A percentile compares a stretch with the other conserved stretches of the same genome.
These are phyloP conservation scores for Trypanosomatidae sp. DNA, from an alignment of 208 protist species.

Conservation along the genomic window DNA sequence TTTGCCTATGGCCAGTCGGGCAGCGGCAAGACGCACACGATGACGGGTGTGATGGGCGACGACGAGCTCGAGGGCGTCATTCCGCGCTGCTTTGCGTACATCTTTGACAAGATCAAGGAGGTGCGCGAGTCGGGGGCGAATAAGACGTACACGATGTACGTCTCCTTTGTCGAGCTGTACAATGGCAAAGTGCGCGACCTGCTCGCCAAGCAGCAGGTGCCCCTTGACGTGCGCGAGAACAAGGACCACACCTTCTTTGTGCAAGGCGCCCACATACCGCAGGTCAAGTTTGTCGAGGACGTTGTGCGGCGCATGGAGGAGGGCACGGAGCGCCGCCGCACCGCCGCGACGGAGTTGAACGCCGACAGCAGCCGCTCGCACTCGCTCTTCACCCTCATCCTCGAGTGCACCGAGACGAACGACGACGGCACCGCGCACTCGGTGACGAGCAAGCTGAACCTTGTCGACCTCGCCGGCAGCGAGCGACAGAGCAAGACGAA, in stretches of 20 bases:
- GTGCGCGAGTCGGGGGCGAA: constrained; percentile 18
- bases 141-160: constrained; percentile 48
- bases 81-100: constrained; percentile 64
- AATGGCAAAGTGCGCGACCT: constrained; percentile 84
- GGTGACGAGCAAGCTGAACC: constrained; percentile 81
- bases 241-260: constrained; percentile 83
- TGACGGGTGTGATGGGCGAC: constrained; percentile 65
- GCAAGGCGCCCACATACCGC: constrained; percentile 47
- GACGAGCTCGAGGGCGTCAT: constrained; percentile 54
- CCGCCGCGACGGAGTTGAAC: constrained; percentile 81
- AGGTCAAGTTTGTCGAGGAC: constrained; percentile 67
- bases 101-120: constrained; percentile 54
- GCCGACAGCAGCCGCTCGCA: constrained; percentile 82
- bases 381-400: constrained; percentile 81
- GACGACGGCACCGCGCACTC: constrained; percentile 57
- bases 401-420: constrained; percentile 62
- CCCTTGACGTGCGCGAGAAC: constrained; percentile 65
- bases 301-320: constrained; percentile 74
- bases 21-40: constrained; percentile 92
- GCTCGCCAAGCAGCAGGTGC: constrained; percentile 74
- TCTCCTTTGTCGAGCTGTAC: constrained; percentile 82
- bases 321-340: constrained; percentile 72
- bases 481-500: constrained; percentile 87
- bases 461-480: constrained; percentile 88
- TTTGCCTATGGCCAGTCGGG: constrained; percentile 94